Base-by-base conservation (phyloP, 495 filamentous ascomycete genomes). In the Aspergillus diversus region DNA sequence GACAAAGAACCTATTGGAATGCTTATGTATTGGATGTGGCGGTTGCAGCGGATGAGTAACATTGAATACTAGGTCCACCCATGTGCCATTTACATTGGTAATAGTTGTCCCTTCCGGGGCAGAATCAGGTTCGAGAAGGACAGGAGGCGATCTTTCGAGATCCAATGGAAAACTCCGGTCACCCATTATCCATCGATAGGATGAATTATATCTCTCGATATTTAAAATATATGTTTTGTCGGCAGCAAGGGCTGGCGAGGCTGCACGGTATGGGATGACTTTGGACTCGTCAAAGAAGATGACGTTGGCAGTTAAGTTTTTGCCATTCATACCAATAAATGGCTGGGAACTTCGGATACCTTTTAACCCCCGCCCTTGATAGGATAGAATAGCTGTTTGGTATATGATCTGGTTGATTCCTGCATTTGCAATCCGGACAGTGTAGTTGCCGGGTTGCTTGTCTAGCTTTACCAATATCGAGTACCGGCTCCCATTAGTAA, bases 21-120 rank as follows among this genome's bases (percentile, higher is more conserved):
- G 86, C 66, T 88, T 88, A 73, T 89, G 86, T 55, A 89, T 83
- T 0, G 83, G 81, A 59, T 89, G 86, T 39, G 80, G 70, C 0
- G 80, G 74, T 54, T 76, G 69, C 5, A 79, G 59, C 7, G 75
- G 66, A 1, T 69, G 65, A 11, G 61, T 54, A 2, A 75, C 69
- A 42, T 76, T 68, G 39, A 86, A 71, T 42, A 88, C 73, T n/a
- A 88, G 51, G 63, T 88, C 86, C 7, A 88, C 73, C 84, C 86
- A 88, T 13, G 79, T 80, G 43, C 76, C 74, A 59, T 86, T 86
- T 8, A 65, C 65, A 6, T 82, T 87, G 27, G 66, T 66, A 64
- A 87, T 83, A 16, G 80, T 80, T 32, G 31, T 80, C 73, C 33
- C 75, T 73, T 4, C 67, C 54, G 4, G 70, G n/a, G n/a, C 70